These are phyloP conservation scores for Cucumis melo DNA, from an alignment of 306 rosid genomes.

Conservation along the genomic window DNA sequence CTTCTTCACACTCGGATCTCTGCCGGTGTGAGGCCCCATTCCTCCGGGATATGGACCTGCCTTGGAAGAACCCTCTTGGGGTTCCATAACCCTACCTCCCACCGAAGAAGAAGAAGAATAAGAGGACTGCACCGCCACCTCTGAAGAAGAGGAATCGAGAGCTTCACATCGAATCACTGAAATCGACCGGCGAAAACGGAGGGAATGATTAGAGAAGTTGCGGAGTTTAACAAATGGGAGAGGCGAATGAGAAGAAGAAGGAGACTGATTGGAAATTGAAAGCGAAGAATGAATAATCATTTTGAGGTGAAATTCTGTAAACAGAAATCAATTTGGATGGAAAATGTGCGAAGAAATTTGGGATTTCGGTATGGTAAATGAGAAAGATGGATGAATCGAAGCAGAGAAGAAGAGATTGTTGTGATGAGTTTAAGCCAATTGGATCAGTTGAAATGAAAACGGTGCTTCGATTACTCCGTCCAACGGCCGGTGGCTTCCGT, in stretches of 20 bases:
- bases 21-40: constrained; percentile 62
- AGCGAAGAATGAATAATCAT: constrained; percentile 32
- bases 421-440: neutral
- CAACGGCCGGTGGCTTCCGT: neutral
- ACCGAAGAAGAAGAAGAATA: constrained; percentile 1
- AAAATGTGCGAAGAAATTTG: too few relatives aligned
- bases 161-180: constrained; percentile 31
- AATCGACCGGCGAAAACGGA: neutral
- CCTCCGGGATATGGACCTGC: constrained; percentile 33
- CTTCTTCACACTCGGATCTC: constrained; percentile 68
- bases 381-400: neutral
- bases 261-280: constrained; percentile 9
- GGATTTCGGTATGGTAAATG: neutral
- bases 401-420: neutral
- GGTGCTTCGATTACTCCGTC: constrained; percentile 4
- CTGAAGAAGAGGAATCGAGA: constrained; percentile 18
- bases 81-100: constrained; percentile 15
- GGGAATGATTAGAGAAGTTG: constrained; percentile 4
- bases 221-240: constrained; percentile 9
- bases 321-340: neutral
- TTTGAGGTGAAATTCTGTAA: neutral
- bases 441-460: neutral
- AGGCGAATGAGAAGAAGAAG: constrained; percentile 5
- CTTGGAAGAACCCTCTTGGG: constrained; percentile 10
- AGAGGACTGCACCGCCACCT: neutral